Percentiles rank a stretch among this genome's conserved stretches.
Evolutionary conservation across 225 moss, liverwort and hornwort species (phyloP).

Genomic region (Takakia lepidozioides): DNA sequence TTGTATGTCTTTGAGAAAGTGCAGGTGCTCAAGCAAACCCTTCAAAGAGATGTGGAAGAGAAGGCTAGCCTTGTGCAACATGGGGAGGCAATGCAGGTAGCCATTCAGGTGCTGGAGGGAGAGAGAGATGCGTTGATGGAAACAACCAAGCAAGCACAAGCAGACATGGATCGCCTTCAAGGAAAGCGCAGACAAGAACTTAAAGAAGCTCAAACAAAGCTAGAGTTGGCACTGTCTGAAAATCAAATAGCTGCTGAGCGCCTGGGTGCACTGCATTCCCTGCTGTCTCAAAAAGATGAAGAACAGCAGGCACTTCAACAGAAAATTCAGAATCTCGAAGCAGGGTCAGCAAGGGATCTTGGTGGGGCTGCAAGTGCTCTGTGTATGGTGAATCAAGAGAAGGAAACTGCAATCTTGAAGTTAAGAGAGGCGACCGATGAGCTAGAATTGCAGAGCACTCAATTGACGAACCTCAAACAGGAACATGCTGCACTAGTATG

Average conservation of each 20-base stretch:
- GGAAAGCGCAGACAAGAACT: constrained; percentile 41
- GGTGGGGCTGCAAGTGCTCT: constrained; percentile 25
- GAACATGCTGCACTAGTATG: constrained; percentile 37
- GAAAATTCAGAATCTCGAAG: constrained; percentile 27
- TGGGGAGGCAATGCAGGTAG: constrained; percentile 33
- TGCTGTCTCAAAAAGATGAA: constrained; percentile 37
- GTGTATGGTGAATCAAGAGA: constrained; percentile 27
- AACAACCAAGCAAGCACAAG: constrained; percentile 49
- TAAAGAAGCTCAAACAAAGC: constrained; percentile 35
- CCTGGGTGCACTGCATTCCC: constrained; percentile 21
- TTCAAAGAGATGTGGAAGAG: constrained; percentile 21
- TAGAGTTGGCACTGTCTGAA: constrained; percentile 32
- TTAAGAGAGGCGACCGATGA: constrained; percentile 19
- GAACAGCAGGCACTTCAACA: constrained; percentile 33
- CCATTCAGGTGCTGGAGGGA: constrained; percentile 51
- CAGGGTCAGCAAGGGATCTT: constrained; percentile 22
- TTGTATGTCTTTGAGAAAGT: too few species aligned
- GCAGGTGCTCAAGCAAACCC: constrained; percentile 19
- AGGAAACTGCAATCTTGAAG: constrained; percentile 13
- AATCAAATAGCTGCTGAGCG: constrained; percentile 28
- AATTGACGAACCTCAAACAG: constrained; percentile 23
- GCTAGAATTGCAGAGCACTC: constrained; percentile 15
- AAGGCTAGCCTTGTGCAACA: constrained; percentile 22
- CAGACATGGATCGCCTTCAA: constrained; percentile 48
- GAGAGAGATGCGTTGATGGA: constrained; percentile 52